A percentile compares a stretch with the other conserved stretches of the same genome.
Evolutionary conservation across 768 basidiomycete genomes (phyloP).

Genomic region (Pleurotus salmoneostramineus): DNA sequence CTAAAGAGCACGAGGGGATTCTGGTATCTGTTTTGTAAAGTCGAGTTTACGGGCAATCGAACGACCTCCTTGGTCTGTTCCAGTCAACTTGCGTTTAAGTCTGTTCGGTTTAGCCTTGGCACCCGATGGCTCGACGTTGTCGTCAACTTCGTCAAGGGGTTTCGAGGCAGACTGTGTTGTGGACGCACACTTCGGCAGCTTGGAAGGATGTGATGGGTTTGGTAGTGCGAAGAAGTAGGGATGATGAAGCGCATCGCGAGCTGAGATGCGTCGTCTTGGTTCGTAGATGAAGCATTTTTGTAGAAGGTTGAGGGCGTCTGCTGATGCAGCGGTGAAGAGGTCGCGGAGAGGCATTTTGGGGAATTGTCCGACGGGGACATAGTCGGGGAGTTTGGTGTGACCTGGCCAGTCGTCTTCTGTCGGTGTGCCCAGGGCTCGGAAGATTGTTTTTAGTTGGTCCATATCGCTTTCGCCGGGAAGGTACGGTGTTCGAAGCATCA

Average conservation of each 20-base stretch:
- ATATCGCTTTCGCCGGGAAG: constrained; percentile 94
- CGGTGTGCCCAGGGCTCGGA: constrained; percentile 92
- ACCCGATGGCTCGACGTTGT: constrained; percentile 58
- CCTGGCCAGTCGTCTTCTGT: constrained; percentile 98
- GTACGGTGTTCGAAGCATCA: constrained; percentile 95
- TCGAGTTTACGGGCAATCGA: constrained; percentile 71
- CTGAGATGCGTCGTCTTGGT: constrained; percentile 76
- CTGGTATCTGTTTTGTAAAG: constrained; percentile 51
- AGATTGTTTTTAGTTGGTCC: constrained; percentile 94
- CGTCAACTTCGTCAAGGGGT: constrained; percentile 76
- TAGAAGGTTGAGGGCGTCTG: constrained; percentile 81
- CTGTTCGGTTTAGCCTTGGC: constrained; percentile 52
- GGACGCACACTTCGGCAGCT: constrained; percentile 73
- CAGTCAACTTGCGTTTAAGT: constrained; percentile 69
- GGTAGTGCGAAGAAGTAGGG: constrained; percentile 86
- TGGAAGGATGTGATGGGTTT: constrained; percentile 83
- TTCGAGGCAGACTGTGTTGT: constrained; percentile 31
- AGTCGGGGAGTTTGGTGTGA: constrained; percentile 87
- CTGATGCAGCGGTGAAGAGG: constrained; percentile 87
- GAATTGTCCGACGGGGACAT: constrained; percentile 81
- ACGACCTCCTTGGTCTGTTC: constrained; percentile 40
- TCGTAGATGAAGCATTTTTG: constrained; percentile 80
- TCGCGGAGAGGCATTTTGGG: constrained; percentile 79
- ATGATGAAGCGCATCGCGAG: constrained; percentile 79
- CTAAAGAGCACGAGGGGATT: constrained; percentile 15